Base-by-base conservation (phyloP, 768 basidiomycete genomes). In the Mycena galopus region DNA sequence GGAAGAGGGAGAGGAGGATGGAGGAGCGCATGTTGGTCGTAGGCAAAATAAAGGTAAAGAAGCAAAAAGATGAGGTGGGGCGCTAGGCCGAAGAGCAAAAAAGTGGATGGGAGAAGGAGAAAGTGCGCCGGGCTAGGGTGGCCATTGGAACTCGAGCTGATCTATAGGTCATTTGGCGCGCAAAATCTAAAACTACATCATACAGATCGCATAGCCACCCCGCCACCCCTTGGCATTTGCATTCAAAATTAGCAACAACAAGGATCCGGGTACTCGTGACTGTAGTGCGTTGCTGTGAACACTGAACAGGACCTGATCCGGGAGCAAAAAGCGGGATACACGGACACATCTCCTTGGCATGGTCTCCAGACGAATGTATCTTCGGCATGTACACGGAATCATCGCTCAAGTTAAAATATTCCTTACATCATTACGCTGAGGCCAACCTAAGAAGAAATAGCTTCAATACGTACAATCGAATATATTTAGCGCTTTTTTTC, bases 71-170 rank as follows among this genome's bases (percentile, higher is more conserved):
- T 47, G 44, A 32, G 42, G 29, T 32, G 21, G 47, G 61, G 61
- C 61, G 30, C 61, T 63, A n/a, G 61, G 61, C 61, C 61, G 30
- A 63, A 63, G 47, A 63, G 17, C 8, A 39, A 33, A 63, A 50
- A 47, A 23, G n/a, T 39, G 59, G 11, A 44, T 30, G 44, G 27
- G 61, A 47, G 61, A 63, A 63, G 27, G n/a, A 51, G 29, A 47
- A 47, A 50, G 44, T n/a, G 44, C 44, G 19, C 44, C 44, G 44
- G 44, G 44, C 39, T 51, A 44, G 61, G 61, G 27, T 47, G 61
- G 44, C 11, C 47, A 47, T 63, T 44, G 17, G 42, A 50, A 50
- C 35, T 44, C 17, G n/a, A 63, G 29, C 17, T 27, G 25, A 63
- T 63, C 50, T 63, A 63, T 63, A 44, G 42, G 25, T n/a, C 27